Evolutionary conservation across 2,329 filamentous ascomycete genomes (phyloP), one percentile per base, ranked within the genome.

Genomic region (Penicillium oxalicum): DNA sequence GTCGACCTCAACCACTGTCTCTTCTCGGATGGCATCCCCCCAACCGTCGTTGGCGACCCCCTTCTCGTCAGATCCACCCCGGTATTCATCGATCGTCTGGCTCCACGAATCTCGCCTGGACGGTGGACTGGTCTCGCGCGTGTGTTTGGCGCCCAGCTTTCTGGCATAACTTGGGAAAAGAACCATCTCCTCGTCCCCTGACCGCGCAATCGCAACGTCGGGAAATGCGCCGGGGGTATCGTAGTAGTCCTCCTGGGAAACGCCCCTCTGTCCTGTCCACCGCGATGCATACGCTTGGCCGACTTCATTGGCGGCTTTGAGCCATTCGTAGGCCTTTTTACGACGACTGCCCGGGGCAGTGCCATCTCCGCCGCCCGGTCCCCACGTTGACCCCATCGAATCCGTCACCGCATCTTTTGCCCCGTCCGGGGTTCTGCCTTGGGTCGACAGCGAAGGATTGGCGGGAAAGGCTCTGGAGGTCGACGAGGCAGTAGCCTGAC

Each of bases 111-210:
- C 62, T 7, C 63, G 59, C n/a, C 60, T 60, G 32, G 44, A 49
- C n/a, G 49, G 58, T 51, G 36, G 62, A 61, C 58, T 64, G 29
- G 49, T 49, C 36, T 61, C 48, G 24, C 49, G 38, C n/a, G 68
- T 67, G 54, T 69, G 66, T 56, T 74, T 84, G 32, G 80, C 68
- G 9, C 45, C 18, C 65, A 94, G 86, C 52, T 77, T 78, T 63
- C 91, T 83, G 7, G 88, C 89, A 66, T 98, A 98, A 45, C 89
- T 96, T 0, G 93, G 93, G 59, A 98, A 98, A 25, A 98, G 67
- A 8, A 98, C 82, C 83, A 98, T 88, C 71, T 97, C 88, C 66
- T 96, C 90, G 51, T 89, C 81, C 9, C 88, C 91, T 52, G 83
- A 84, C 9, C 83, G 80, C 12, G 86, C 81, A 51, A 95, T 87